phyloP scores from a whole-genome alignment of 768 basidiomycete species.

The Holtermannia corniformis region DNA sequence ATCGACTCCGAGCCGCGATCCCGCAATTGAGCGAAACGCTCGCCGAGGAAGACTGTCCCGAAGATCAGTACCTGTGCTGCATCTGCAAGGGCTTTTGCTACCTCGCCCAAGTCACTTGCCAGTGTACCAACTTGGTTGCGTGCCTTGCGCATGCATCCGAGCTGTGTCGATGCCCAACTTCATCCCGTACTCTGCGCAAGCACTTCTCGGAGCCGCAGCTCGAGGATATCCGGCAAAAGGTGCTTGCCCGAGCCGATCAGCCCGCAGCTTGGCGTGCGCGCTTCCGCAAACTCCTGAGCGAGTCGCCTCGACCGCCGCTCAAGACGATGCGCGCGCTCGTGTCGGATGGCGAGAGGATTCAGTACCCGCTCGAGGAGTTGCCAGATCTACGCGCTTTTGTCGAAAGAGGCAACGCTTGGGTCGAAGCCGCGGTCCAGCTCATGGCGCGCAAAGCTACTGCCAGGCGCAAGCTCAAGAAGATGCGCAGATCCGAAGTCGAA shows the following conservation, averaged over 20 bases:
- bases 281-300: conserved; percentile 56
- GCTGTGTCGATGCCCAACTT: conserved; percentile 58
- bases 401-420: conserved; percentile 70
- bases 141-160: conserved; percentile 76
- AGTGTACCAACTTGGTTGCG: conserved; percentile 62
- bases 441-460: conserved; percentile 23
- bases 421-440: conserved; percentile 49
- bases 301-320: conserved; percentile 62
- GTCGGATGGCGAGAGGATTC: conserved; percentile 81
- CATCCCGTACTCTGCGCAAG: conserved; percentile 58
- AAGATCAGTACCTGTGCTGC: conserved; percentile 92
- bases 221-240: conserved; percentile 54
- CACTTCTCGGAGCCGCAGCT: conserved; percentile 74
- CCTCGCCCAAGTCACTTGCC: conserved; percentile 80
- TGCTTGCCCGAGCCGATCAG: conserved; percentile 61
- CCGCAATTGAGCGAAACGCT: conserved; percentile 57
- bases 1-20: conserved; percentile 49
- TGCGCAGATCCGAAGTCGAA: neutral
- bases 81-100: conserved; percentile 92
- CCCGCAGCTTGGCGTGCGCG: conserved; percentile 69
- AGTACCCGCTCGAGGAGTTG: conserved; percentile 62
- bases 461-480: conserved; percentile 16
- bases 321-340: conserved; percentile 71
- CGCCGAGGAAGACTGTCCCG: conserved; percentile 69
- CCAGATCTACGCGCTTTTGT: conserved; percentile 67